Conservation (phyloP, 2,329 filamentous ascomycete genomes). For the Lasiodiplodia sp. region DNA sequence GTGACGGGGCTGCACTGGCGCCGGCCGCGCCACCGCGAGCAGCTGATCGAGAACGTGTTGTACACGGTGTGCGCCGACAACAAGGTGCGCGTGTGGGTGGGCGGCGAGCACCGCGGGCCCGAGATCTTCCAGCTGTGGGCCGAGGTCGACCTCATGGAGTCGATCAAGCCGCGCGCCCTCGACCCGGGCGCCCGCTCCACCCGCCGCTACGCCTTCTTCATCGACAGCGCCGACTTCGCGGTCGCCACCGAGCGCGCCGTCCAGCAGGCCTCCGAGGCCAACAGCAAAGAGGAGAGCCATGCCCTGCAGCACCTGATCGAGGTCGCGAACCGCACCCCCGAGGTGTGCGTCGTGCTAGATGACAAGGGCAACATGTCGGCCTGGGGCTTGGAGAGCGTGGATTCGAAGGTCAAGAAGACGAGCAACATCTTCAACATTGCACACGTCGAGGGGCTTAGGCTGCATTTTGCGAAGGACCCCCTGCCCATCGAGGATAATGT, state of each 20-base stretch:
- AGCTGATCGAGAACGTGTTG: conserved; percentile 83
- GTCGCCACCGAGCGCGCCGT: conserved; percentile 79
- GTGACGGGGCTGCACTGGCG: conserved; percentile 91
- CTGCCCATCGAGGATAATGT: conserved; percentile 62
- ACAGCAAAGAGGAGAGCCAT: conserved; percentile 66
- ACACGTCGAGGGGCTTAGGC: conserved; percentile 69
- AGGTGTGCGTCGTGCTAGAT: conserved; percentile 87
- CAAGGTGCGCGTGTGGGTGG: conserved; percentile 81
- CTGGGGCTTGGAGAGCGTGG: conserved; percentile 89
- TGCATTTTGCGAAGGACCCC: conserved; percentile 47
- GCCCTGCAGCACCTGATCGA: conserved; percentile 85
- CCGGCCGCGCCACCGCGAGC: conserved; percentile 75
- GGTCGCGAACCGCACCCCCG: conserved; percentile 82
- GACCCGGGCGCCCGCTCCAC: conserved; percentile 48
- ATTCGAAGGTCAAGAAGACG: conserved; percentile 70
- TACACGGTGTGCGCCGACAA: conserved; percentile 89
- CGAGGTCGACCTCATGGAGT: conserved; percentile 75
- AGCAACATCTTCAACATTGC: conserved; percentile 85
- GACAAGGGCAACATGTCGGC: conserved; percentile 86
- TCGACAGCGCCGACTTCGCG: conserved; percentile 82
- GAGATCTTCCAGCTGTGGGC: conserved; percentile 82
- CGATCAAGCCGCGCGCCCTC: conserved; percentile 67
- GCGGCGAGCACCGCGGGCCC: conserved; percentile 73
- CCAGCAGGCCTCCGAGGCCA: conserved; percentile 61
- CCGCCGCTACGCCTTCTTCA: conserved; percentile 76